Percentiles rank a stretch among this genome's conserved stretches.
These are phyloP conservation scores for Fusarium paranaense DNA, from an alignment of 2,329 filamentous ascomycete genomes.

Conservation along the genomic window DNA sequence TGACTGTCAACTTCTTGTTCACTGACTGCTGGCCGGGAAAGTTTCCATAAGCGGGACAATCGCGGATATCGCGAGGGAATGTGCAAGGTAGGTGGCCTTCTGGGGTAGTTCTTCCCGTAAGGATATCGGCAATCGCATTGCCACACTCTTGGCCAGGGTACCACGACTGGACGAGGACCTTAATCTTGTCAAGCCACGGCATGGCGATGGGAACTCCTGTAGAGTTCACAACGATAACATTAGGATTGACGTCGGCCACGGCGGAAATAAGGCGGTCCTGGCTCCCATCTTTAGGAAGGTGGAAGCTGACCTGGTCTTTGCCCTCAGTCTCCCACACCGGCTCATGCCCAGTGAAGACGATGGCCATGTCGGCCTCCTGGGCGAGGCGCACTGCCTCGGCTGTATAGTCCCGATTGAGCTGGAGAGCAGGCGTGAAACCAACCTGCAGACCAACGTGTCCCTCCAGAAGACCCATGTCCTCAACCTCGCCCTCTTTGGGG, in stretches of 20 bases:
- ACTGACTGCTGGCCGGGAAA: slow-evolving; percentile 49
- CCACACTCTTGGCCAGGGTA: slow-evolving; percentile 76
- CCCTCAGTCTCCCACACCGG: slow-evolving; percentile 58
- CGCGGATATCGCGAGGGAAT: not conserved
- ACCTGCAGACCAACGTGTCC: not conserved
- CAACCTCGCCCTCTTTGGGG: not conserved
- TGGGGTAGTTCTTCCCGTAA: slow-evolving; percentile 43
- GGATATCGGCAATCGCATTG: slow-evolving; percentile 73
- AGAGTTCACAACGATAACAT: slow-evolving; percentile 70
- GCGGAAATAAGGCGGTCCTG: slow-evolving; percentile 69
- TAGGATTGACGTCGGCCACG: slow-evolving; percentile 66
- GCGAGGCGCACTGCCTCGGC: slow-evolving; percentile 58
- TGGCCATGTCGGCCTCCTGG: slow-evolving; percentile 66
- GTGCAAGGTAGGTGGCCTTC: not conserved
- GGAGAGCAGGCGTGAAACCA: not conserved
- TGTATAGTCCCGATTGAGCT: not conserved
- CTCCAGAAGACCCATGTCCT: not conserved
- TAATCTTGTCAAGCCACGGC: slow-evolving; percentile 65
- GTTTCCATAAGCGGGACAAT: not conserved
- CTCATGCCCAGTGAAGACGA: slow-evolving; percentile 66
- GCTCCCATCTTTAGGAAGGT: slow-evolving; percentile 62
- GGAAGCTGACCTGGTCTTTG: slow-evolving; percentile 74
- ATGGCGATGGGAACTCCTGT: slow-evolving; percentile 69
- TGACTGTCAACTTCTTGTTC: slow-evolving; percentile 63
- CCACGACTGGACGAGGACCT: slow-evolving; percentile 72